Evolutionary conservation across 805 yeast species (phyloP).

Genomic region (Hanseniaspora thailandica): DNA sequence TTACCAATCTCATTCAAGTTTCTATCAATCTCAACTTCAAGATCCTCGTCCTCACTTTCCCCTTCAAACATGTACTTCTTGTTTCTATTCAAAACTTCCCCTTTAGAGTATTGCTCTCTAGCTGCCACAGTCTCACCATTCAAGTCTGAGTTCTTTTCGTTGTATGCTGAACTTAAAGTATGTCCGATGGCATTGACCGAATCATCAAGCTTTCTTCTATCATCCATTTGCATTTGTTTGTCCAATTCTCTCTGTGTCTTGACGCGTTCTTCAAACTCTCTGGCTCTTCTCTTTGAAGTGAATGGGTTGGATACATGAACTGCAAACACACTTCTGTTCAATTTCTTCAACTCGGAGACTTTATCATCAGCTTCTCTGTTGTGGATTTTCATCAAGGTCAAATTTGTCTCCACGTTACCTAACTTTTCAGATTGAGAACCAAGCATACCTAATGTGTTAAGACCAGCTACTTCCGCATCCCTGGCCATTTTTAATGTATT

Average conservation of each 20-base stretch:
- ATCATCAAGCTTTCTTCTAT: constrained; percentile 45
- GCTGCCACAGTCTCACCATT: constrained; percentile 23
- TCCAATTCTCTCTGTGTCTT: constrained; percentile 51
- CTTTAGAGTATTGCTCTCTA: constrained; percentile 30
- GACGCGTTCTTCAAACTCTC: constrained; percentile 60
- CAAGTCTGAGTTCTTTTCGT: constrained; percentile 17
- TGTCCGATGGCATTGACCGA: constrained; percentile 59
- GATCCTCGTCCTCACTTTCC: constrained; percentile 84
- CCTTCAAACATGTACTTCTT: constrained; percentile 70
- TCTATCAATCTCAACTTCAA: constrained; percentile 75
- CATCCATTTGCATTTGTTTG: constrained; percentile 49
- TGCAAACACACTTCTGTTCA: constrained; percentile 70
- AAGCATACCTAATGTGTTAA: constrained; percentile 78
- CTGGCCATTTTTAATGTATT: constrained; percentile 64
- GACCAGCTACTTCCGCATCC: constrained; percentile 61
- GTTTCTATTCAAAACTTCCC: constrained; percentile 38
- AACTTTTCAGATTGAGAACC: constrained; percentile 89
- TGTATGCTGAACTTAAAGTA: constrained; percentile 41
- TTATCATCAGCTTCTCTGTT: constrained; percentile 71
- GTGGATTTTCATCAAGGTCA: constrained; percentile 69
- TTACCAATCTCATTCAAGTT: constrained; percentile 69
- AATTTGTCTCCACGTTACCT: constrained; percentile 64
- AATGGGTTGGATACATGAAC: constrained; percentile 80
- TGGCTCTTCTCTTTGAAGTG: constrained; percentile 63
- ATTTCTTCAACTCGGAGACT: constrained; percentile 63